A percentile compares a stretch with the other conserved stretches of the same genome.
Evolutionary conservation across 441 rosid genomes (phyloP).

Genomic region (Brassica balearica): DNA sequence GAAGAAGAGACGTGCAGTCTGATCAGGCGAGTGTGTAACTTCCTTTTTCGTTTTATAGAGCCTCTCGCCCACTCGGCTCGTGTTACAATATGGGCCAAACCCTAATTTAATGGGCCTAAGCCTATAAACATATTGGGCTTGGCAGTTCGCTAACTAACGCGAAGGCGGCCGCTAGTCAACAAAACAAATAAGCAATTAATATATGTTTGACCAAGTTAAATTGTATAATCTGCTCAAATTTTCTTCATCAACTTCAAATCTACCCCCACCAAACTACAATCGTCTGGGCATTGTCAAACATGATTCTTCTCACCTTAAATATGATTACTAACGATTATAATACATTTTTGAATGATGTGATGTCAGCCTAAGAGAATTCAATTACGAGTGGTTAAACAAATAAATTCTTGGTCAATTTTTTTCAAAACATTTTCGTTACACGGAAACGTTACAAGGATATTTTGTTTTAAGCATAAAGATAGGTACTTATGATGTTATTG

Average conservation of each 20-base stretch:
- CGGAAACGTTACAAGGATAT: neutral
- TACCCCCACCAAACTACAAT: conserved; percentile 41
- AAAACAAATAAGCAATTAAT: conserved; percentile 16
- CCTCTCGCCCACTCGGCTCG: neutral
- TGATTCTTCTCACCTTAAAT: conserved; percentile 9
- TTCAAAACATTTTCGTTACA: neutral
- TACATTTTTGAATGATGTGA: conserved; percentile 8
- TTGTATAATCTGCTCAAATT: neutral
- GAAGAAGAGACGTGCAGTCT: conserved; percentile 42
- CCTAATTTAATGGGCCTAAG: neutral
- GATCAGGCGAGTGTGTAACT: conserved; percentile 42
- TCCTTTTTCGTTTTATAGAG: neutral
- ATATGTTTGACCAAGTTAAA: conserved; percentile 3
- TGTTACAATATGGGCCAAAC: conserved; percentile 16
- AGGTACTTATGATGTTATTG: neutral
- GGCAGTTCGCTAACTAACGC: conserved; percentile 11
- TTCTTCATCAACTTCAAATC: conserved; percentile 26
- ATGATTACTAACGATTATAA: neutral
- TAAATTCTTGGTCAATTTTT: neutral
- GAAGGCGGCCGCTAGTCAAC: conserved; percentile 32
- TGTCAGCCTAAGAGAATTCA: neutral
- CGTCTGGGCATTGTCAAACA: conserved; percentile 8
- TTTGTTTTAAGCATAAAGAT: neutral
- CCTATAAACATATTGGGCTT: neutral
- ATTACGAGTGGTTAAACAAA: neutral